These are phyloP conservation scores for Corynespora cassiicola DNA, from an alignment of 2,329 filamentous ascomycete species.

Conservation along the genomic window DNA sequence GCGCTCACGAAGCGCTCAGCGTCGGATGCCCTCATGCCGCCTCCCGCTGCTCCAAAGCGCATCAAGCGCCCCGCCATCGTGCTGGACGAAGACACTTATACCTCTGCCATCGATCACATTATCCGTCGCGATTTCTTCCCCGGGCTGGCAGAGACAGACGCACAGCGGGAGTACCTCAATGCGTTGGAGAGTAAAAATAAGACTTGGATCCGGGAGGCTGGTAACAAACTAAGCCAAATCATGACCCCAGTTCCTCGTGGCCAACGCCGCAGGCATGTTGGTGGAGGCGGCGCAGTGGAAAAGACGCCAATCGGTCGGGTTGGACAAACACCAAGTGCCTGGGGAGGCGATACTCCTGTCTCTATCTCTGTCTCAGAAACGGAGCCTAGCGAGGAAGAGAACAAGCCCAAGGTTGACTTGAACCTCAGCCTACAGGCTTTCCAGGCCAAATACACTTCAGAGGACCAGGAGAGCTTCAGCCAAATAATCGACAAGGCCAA, in stretches of 20 bases:
- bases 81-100: conserved; percentile 93
- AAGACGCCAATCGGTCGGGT: no score
- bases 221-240: conserved; percentile 67
- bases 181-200: conserved; percentile 85
- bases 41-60: conserved; percentile 82
- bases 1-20: conserved; percentile 71
- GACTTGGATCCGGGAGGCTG: conserved; percentile 85
- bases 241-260: conserved; percentile 77
- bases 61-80: conserved; percentile 90
- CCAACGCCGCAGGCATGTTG: conserved; percentile 22
- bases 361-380: conserved; percentile 56
- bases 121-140: conserved; percentile 98
- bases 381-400: conserved; percentile 32
- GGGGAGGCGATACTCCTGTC: conserved; percentile 73
- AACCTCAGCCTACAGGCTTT: conserved; percentile 84
- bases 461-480: conserved; percentile 98
- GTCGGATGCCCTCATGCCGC: conserved; percentile 81
- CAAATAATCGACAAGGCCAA: conserved; percentile 91
- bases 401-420: conserved; percentile 67
- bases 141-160: conserved; percentile 82
- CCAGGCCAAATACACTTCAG: conserved; percentile 92
- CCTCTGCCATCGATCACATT: conserved; percentile 87
- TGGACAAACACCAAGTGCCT: conserved; percentile 67
- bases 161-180: conserved; percentile 90
- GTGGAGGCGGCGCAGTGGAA: conserved; percentile 40